phyloP scores from a whole-genome alignment of 768 basidiomycete genomes.

The Tulasnella calospora region DNA sequence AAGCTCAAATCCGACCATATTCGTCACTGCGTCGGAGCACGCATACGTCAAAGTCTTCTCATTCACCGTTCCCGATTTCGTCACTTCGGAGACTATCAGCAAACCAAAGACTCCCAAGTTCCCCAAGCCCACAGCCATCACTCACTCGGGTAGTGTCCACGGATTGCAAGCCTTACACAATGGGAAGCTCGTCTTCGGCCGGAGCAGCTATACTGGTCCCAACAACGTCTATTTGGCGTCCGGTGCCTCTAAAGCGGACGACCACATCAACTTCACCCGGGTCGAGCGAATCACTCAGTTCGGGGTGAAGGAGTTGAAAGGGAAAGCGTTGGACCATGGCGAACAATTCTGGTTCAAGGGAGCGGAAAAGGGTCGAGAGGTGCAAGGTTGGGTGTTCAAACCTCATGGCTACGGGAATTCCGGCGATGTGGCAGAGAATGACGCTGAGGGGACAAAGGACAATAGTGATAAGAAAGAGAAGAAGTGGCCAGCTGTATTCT shows the following conservation, averaged over 20 bases:
- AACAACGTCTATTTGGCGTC: constrained; percentile 68
- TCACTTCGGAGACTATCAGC: neutral
- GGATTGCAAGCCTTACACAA: constrained; percentile 57
- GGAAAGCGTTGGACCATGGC: constrained; percentile 55
- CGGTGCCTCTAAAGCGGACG: constrained; percentile 29
- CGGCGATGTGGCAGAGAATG: constrained; percentile 32
- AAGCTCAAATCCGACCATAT: neutral
- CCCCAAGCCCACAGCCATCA: constrained; percentile 62
- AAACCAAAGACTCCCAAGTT: constrained; percentile 76
- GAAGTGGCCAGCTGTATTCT: constrained; percentile 72
- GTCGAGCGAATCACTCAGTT: constrained; percentile 60
- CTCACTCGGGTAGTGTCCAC: constrained; percentile 52
- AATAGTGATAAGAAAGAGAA: constrained; percentile 1
- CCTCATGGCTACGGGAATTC: constrained; percentile 63
- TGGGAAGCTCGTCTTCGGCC: constrained; percentile 63
- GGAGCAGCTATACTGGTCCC: constrained; percentile 70
- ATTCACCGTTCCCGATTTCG: neutral
- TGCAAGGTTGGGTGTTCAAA: constrained; percentile 82
- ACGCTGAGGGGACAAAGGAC: constrained; percentile 41
- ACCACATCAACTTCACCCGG: constrained; percentile 42
- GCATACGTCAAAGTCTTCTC: constrained; percentile 57
- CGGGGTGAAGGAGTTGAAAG: constrained; percentile 50
- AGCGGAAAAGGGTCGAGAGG: constrained; percentile 56
- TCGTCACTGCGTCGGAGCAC: constrained; percentile 42
- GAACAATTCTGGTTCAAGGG: constrained; percentile 91